Base-by-base conservation (phyloP, 2,329 filamentous ascomycete genomes). In the Zasmidium angulare region DNA sequence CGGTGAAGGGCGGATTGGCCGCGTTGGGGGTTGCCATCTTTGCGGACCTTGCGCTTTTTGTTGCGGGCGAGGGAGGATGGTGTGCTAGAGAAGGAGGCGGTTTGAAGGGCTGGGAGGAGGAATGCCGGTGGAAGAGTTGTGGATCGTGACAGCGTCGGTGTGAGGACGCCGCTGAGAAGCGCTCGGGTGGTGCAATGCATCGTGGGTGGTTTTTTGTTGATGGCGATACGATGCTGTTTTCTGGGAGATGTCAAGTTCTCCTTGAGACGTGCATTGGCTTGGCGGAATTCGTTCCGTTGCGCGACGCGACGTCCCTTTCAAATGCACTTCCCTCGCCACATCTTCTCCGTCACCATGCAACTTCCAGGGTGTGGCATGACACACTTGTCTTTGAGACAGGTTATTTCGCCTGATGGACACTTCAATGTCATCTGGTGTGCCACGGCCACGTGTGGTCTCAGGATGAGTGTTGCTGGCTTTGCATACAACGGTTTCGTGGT, bases 1-100 rank as follows among this genome's bases (percentile, higher is more conserved):
- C 89, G 83, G 66, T 90, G 87, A 58, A 96, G 82, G 22, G 87
- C 89, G 57, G 91, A 96, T 54, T 96, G 85, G 48, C 92, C 93
- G 62, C 95, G 89, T 62, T 85, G 79, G 65, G 84, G 87, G 80
- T 91, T 97, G 78, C 85, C 86, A 79, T 97, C 93, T 71, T 86
- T 85, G 36, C 36, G 36, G 36, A 17, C 4, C n/a, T 43, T 43
- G 36, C 36, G 36, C 6, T 17, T 7, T 43, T 29, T 29, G 4
- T 43, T 7, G 55, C 72, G 70, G 40, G 68, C 69, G 26, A 60
- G 53, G 49, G 49, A 53, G 14, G 61, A 31, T 22, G 63, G 59
- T 24, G 66, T 66, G 46, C 68, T 68, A 50, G 69, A 71, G 66
- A 72, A 73, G 58, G 66, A 57, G 51, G 66, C 46, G 24, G 60